Base-by-base conservation (phyloP, 208 protist species). In the Crithidia acanthocephali region DNA sequence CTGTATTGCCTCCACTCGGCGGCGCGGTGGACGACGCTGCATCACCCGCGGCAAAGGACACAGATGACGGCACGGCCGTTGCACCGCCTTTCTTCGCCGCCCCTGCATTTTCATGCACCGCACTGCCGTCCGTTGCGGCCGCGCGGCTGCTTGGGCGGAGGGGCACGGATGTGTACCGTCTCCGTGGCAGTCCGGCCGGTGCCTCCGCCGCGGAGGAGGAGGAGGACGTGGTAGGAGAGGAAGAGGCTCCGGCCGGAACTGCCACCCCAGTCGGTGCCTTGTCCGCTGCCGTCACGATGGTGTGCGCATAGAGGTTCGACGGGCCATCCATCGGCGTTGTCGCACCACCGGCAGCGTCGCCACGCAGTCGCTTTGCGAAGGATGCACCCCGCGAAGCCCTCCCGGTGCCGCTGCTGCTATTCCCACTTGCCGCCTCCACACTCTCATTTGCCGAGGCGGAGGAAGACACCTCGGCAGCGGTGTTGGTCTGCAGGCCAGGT, bases 231-330 rank as follows among this genome's bases (percentile, higher is more conserved):
- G 70, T 37, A 18, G 56, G 13, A 7, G 18, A 20, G 25, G 40
- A 11, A 0, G 50, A 28, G 1, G 60, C 1, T 2, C 27, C 33
- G 7, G 66, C 11, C 20, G 33, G 40, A 5, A 76, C 66, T 20
- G 76, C 81, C 20, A 80, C 61, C 23, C 81, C 76, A 13, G 68
- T 44, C 2, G 68, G 68, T 3, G 71, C 28, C 40, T 80, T 86
- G 44, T 76, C 65, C n/a, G 68, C 47, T 30, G 57, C 55, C 16
- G 76, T 83, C 2, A 80, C 40, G 20, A 79, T 83, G 15, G 72
- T 86, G 72, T 86, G 81, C 7, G 56, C 64, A 53, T 86, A 86
- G 18, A 85, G 63, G 9, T 51, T 42, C 1, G 71, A n/a, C 2
- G 63, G 74, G 47, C 64, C 47, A 27, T 58, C 60, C 7, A 47